Conservation (phyloP, 495 filamentous ascomycete species). For the Podospora tetraspora region DNA sequence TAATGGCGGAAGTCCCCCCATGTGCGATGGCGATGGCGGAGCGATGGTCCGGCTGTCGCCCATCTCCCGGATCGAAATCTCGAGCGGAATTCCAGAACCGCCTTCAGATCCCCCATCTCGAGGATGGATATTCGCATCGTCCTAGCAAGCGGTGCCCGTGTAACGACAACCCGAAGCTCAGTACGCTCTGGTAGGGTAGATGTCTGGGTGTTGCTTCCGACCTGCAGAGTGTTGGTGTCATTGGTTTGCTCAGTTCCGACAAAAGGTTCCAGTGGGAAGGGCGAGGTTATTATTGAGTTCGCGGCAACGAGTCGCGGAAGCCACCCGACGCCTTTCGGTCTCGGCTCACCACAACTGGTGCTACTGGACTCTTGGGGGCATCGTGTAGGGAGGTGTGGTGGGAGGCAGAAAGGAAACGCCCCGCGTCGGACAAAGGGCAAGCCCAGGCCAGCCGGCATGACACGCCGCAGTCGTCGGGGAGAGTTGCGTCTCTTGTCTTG, state of each 20-base stretch:
- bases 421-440: too few species aligned
- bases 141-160: slow-evolving; percentile 6
- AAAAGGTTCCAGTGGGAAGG: background rate
- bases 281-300: slow-evolving; percentile 1
- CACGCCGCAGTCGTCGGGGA: too few species aligned
- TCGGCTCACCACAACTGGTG: background rate
- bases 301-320: background rate
- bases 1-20: background rate
- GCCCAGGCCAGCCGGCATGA: too few species aligned
- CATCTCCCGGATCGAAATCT: background rate
- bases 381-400: background rate
- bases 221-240: slow-evolving; percentile 1
- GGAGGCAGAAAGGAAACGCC: too few species aligned
- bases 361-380: background rate
- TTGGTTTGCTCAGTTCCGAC: background rate
- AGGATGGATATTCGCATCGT: slow-evolving; percentile 6
- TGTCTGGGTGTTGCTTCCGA: background rate
- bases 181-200: background rate
- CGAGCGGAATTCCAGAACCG: background rate
- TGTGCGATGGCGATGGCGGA: background rate
- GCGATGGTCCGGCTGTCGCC: background rate
- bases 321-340: background rate
- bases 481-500: background rate
- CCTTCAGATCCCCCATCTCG: slow-evolving; percentile 5
- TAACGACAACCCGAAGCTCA: slow-evolving; percentile 1